Evolutionary conservation across 1,139 yeast genomes (phyloP), one percentile per base, ranked within the genome.

Genomic region (Pichia sp.): DNA sequence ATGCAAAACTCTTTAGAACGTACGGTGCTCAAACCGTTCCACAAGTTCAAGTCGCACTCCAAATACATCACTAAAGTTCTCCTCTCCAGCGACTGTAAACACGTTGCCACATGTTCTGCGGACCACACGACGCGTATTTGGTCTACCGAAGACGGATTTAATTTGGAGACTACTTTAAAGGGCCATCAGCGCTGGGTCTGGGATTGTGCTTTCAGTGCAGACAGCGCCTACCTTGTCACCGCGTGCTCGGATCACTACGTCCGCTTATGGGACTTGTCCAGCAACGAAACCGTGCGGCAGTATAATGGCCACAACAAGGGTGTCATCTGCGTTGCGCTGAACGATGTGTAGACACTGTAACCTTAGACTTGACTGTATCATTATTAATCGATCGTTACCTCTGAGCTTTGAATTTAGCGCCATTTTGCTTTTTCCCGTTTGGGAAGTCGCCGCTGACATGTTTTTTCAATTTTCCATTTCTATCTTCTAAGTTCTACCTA

Each of bases 191-290:
- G 97, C 37, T 93, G 99, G 99, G 98, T 91, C 2, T 91, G 99
- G 99, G 99, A 91, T 59, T 88, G 98, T 63, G 96, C 98, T 0
- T 91, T 93, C 56, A 83, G 95, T 60, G 99, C 99, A 0, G 99
- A 91, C 55, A 81, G 94, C 45, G 98, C 98, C 0, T 91, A 93
- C 57, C 65, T 91, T 42, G 97, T 93, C 5, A 91, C 98, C 1
- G 97, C 97, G 0, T 86, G 96, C 48, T 83, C 95, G 9, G 99
- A 91, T 57, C 97, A 91, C 58, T 91, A 86, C 51, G 97, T 93
- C n/a, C 67, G 99, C 40, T 63, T 91, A 39, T 91, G 98, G 98
- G 98, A 91, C 60, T 69, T 91, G 41, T 78, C 91, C n/a, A 82
- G 94, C 17, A 87, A 95, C 49, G 96, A 88, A 58, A 86, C 95